A percentile compares a stretch with the other conserved stretches of the same genome.
These are phyloP conservation scores for Canna indica DNA, from an alignment of 176 grass and related monocot species.

Conservation along the genomic window DNA sequence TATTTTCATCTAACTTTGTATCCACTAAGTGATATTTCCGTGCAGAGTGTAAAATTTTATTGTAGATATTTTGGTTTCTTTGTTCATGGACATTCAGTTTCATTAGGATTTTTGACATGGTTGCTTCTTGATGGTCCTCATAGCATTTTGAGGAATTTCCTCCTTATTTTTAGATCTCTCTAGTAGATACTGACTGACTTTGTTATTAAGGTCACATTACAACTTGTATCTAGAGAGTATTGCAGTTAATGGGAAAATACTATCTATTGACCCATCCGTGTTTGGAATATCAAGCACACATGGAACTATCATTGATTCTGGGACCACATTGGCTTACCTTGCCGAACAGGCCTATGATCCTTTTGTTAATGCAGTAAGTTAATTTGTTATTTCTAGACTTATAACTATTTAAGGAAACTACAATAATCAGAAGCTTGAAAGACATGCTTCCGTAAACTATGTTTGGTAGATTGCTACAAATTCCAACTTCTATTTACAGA, in stretches of 20 bases:
- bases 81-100: no score
- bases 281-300: slow-evolving; percentile 85
- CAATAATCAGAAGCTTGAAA: not conserved
- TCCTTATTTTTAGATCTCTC: not conserved
- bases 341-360: slow-evolving; percentile 86
- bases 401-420: not conserved
- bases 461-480: slow-evolving; percentile 3
- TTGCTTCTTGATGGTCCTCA: no score
- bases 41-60: no score
- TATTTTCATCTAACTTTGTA: no score
- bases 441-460: not conserved
- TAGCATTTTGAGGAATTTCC: not conserved
- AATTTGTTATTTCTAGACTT: slow-evolving; percentile 1
- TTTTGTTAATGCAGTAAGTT: slow-evolving; percentile 75
- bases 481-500: slow-evolving; percentile 28
- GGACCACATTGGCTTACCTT: slow-evolving; percentile 88
- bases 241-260: slow-evolving; percentile 71
- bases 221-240: slow-evolving; percentile 90
- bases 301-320: slow-evolving; percentile 91
- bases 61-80: no score
- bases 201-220: slow-evolving; percentile 62
- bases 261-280: slow-evolving; percentile 61
- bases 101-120: no score
- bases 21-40: no score
- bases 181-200: not conserved